Percentiles rank a stretch among this genome's conserved stretches.
These are phyloP conservation scores for Amanita thiersii DNA, from an alignment of 768 basidiomycete genomes.

Conservation along the genomic window DNA sequence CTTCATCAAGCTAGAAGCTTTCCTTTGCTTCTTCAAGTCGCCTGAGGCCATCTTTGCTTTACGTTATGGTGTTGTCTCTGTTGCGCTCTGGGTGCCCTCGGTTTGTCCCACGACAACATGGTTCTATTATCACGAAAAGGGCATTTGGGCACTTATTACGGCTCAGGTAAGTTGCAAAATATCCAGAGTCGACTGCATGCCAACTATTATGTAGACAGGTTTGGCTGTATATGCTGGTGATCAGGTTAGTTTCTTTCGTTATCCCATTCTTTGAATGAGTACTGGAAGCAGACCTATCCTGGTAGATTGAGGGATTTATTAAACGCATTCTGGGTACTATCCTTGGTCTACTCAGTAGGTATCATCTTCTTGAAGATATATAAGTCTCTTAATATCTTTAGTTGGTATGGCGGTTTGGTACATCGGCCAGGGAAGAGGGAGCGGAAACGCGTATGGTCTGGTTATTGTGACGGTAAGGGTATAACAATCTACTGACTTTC, in stretches of 20 bases:
- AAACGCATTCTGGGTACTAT: conserved; percentile 25
- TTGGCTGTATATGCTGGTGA: conserved; percentile 36
- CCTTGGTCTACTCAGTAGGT: conserved; percentile 26
- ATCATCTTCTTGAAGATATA: background rate
- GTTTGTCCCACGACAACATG: conserved; percentile 28
- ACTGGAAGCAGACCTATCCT: background rate
- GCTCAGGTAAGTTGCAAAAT: conserved; percentile 22
- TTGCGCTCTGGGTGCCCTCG: conserved; percentile 34
- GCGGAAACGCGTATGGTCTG: conserved; percentile 33
- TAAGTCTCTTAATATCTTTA: conserved; percentile 6
- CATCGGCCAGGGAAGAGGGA: conserved; percentile 28
- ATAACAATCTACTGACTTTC: background rate
- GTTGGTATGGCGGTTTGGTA: conserved; percentile 38
- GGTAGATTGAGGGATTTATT: conserved; percentile 26
- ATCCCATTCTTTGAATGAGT: background rate
- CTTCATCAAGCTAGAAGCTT: conserved; percentile 21
- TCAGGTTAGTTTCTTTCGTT: conserved; percentile 19
- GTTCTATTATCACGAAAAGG: conserved; percentile 35
- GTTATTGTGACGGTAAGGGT: conserved; percentile 29
- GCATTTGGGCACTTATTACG: conserved; percentile 39
- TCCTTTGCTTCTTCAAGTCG: conserved; percentile 31
- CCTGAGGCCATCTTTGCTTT: conserved; percentile 33
- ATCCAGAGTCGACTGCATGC: background rate
- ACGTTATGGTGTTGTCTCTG: conserved; percentile 28
- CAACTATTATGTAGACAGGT: conserved; percentile 17